phyloP scores from a whole-genome alignment of 73 alveolate genomes.

The Diophrys appendiculata region DNA sequence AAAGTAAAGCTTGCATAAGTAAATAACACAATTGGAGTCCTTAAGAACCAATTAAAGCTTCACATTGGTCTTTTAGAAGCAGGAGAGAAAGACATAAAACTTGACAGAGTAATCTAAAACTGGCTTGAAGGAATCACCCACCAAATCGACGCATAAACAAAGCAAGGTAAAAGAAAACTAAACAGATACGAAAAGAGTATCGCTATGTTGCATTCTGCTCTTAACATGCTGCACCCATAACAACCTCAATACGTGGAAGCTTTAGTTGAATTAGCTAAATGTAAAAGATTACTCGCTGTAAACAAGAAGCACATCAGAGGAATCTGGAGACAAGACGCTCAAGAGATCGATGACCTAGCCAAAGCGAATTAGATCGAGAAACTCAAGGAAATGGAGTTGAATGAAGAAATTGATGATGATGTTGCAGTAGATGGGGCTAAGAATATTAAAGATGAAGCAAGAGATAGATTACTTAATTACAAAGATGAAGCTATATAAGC shows the following conservation, averaged over 20 bases:
- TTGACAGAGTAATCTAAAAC: constrained; percentile 37
- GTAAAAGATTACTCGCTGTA: constrained; percentile 78
- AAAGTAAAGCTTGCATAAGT: constrained; percentile 60
- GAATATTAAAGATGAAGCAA: constrained; percentile 16
- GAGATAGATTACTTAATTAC: constrained; percentile 41
- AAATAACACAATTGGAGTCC: constrained; percentile 42
- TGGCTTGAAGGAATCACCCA: constrained; percentile 59
- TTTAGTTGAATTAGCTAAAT: constrained; percentile 79
- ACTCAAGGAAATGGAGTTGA: constrained; percentile 31
- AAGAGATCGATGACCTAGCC: constrained; percentile 59
- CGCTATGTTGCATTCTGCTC: constrained; percentile 75
- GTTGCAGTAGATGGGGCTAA: constrained; percentile 21
- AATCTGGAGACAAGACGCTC: constrained; percentile 81
- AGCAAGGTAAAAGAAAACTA: constrained; percentile 66
- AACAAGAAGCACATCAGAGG: constrained; percentile 80
- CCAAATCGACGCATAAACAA: constrained; percentile 61
- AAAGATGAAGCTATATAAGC: constrained; percentile 65
- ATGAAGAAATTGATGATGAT: constrained; percentile 42
- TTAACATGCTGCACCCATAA: constrained; percentile 76
- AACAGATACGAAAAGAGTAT: constrained; percentile 86
- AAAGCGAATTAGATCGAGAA: constrained; percentile 17
- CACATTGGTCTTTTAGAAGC: constrained; percentile 11
- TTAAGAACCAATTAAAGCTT: constrained; percentile 28
- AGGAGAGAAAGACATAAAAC: constrained; percentile 29
- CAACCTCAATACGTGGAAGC: constrained; percentile 78